These are phyloP conservation scores for Lactarius tabidus DNA, from an alignment of 768 basidiomycete species.

Conservation along the genomic window DNA sequence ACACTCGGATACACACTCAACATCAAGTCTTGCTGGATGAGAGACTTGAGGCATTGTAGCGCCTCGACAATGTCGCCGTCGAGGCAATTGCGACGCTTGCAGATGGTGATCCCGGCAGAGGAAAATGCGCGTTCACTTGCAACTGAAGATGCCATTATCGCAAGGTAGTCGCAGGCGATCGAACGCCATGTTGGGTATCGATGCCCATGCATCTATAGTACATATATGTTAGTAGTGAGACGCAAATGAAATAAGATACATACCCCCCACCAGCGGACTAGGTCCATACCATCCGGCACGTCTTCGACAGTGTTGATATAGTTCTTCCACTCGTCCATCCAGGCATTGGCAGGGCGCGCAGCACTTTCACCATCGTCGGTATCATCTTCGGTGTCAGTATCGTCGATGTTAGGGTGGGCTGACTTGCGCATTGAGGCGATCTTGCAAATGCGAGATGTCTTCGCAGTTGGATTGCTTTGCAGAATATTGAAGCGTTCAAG, in stretches of 20 bases:
- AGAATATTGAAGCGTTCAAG: neutral
- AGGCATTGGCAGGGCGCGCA: too few species aligned
- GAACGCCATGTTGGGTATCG: neutral
- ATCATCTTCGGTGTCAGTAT: neutral
- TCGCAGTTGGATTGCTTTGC: neutral
- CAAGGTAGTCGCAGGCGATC: neutral
- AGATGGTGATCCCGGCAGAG: neutral
- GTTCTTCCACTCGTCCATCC: too few species aligned
- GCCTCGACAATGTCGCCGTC: too few species aligned
- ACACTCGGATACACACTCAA: too few species aligned
- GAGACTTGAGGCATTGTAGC: too few species aligned
- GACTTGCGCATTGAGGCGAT: neutral
- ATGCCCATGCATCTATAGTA: neutral
- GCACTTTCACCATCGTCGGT: neutral
- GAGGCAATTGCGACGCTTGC: neutral
- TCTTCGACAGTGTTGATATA: too few species aligned
- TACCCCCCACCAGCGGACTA: neutral
- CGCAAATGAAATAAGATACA: neutral
- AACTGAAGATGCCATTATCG: neutral
- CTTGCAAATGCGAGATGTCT: neutral
- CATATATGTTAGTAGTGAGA: too few species aligned
- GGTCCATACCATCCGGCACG: too few species aligned
- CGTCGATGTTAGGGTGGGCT: neutral
- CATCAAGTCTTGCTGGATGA: too few species aligned
- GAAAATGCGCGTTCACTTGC: neutral